Evolutionary conservation across 1,139 yeast genomes (phyloP).

Genomic region (Geotrichum bryndzae): DNA sequence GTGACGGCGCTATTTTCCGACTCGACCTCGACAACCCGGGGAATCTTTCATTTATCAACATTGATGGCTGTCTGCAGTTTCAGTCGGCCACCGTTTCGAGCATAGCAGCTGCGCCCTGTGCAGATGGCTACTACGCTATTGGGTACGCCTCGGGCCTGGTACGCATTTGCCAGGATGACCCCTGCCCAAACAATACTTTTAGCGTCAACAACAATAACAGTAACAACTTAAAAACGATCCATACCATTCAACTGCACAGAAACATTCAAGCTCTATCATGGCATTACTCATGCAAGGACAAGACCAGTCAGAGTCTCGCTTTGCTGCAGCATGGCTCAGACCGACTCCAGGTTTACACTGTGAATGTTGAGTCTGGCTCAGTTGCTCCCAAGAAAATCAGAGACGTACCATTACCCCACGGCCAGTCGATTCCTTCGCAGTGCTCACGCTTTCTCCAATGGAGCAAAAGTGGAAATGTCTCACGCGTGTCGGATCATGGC

Average conservation of each 20-base stretch:
- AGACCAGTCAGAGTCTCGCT: constrained; percentile 16
- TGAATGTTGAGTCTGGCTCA: constrained; percentile 8
- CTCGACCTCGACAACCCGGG: constrained; percentile 5
- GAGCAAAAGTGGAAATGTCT: constrained; percentile 19
- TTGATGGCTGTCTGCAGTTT: neutral
- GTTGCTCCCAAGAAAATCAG: constrained; percentile 14
- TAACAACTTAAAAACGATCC: constrained; percentile 5
- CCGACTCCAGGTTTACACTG: constrained; percentile 15
- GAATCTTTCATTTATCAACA: neutral
- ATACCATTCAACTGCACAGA: constrained; percentile 8
- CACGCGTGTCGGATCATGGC: constrained; percentile 12
- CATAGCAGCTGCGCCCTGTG: constrained; percentile 19
- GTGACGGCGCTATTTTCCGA: constrained; percentile 15
- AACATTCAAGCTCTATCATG: constrained; percentile 15
- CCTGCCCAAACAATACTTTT: neutral
- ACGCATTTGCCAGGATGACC: constrained; percentile 10
- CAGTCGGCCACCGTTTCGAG: constrained; percentile 14
- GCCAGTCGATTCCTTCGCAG: constrained; percentile 11
- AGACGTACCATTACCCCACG: constrained; percentile 14
- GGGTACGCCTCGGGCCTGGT: constrained; percentile 18
- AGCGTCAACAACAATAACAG: neutral
- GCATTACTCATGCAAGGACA: constrained; percentile 17
- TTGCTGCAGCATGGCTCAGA: constrained; percentile 14
- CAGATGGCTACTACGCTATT: constrained; percentile 15
- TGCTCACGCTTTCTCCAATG: constrained; percentile 15